Conservation (phyloP, 176 grass and related monocot species). For the Raddia distichophylla region DNA sequence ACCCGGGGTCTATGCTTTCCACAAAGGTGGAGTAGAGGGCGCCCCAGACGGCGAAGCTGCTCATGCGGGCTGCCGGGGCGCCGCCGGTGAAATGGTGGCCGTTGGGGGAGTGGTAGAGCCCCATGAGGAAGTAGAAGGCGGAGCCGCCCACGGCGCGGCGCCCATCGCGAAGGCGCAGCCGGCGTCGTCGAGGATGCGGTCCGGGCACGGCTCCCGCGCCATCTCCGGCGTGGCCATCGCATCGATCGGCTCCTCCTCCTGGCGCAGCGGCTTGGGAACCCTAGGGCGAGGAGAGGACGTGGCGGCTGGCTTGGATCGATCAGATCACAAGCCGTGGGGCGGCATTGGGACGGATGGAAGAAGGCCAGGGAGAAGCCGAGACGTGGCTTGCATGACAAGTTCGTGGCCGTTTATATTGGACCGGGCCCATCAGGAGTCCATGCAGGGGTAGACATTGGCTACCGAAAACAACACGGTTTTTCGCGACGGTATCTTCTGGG, state of each 20-base stretch:
- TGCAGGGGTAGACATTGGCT: no score
- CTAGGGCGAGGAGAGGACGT: not conserved
- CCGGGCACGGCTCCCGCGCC: conserved; percentile 75
- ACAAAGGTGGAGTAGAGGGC: conserved; percentile 76
- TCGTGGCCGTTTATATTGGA: no score
- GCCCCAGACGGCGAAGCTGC: conserved; percentile 74
- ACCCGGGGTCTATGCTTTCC: no score
- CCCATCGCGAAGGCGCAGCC: conserved; percentile 72
- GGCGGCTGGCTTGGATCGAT: conserved; percentile 20
- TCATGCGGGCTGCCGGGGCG: conserved; percentile 58
- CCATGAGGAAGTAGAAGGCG: conserved; percentile 64
- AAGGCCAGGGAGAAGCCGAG: not conserved
- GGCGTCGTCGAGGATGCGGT: conserved; percentile 74
- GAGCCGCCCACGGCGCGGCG: conserved; percentile 68
- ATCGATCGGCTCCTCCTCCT: not conserved
- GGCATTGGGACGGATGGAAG: not conserved
- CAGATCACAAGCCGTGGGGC: not conserved
- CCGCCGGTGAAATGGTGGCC: conserved; percentile 62
- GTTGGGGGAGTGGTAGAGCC: conserved; percentile 68
- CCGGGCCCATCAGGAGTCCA: no score
- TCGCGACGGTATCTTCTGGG: no score
- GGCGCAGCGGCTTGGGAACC: not conserved
- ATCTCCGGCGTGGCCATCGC: conserved; percentile 37
- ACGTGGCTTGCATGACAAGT: not conserved
- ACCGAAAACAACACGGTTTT: no score